Evolutionary conservation across 768 basidiomycete species (phyloP).

Genomic region (Mycena vitilis): DNA sequence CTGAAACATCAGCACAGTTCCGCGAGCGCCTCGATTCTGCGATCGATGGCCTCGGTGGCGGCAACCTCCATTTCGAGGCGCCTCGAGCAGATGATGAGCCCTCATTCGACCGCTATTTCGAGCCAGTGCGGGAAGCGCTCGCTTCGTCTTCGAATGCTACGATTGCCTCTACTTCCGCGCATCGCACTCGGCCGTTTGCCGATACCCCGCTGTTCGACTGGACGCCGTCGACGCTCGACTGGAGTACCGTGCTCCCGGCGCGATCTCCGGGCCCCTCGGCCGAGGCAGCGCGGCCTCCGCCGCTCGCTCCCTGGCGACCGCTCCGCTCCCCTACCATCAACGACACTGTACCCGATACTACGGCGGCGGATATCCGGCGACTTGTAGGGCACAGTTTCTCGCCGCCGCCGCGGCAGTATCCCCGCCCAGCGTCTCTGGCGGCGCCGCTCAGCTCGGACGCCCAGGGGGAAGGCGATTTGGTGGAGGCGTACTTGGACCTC

Average conservation of each 20-base stretch:
- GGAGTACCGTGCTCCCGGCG: not conserved
- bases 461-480: constrained; percentile 24
- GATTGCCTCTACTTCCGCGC: not conserved
- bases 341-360: constrained; percentile 10
- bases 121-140: not conserved
- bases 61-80: constrained; percentile 42
- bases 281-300: constrained; percentile 3
- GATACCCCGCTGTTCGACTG: constrained; percentile 30
- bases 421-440: constrained; percentile 31
- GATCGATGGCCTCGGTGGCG: constrained; percentile 44
- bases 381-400: constrained; percentile 3
- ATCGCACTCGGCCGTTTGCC: constrained; percentile 7
- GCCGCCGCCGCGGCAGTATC: constrained; percentile 22
- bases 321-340: not conserved
- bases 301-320: constrained; percentile 24
- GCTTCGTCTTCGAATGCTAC: constrained; percentile 5
- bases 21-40: constrained; percentile 50
- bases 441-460: constrained; percentile 31
- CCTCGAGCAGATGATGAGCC: constrained; percentile 12
- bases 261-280: constrained; percentile 6
- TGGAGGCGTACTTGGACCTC: constrained; percentile 25
- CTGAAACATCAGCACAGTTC: constrained; percentile 37
- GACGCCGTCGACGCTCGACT: constrained; percentile 23
- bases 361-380: constrained; percentile 26
- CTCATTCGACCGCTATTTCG: constrained; percentile 17